Evolutionary conservation across 2,329 filamentous ascomycete genomes (phyloP).

Genomic region (Salinomyces thailandicus): DNA sequence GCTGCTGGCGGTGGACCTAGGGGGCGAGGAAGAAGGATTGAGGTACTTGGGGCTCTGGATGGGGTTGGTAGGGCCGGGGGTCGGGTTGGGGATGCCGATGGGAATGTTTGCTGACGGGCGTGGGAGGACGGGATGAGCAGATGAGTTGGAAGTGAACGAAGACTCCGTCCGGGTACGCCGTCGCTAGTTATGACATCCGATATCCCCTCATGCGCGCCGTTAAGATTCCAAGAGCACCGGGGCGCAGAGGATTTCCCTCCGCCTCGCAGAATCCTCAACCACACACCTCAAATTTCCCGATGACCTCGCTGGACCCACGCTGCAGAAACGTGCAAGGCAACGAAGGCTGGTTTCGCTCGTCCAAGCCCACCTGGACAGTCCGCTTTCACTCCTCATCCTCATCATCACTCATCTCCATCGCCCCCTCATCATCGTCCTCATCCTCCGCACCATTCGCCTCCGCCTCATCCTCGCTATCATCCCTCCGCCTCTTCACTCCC

Average conservation of each 20-base stretch:
- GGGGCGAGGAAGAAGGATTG: no score
- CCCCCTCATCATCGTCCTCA: slow-evolving; percentile 40
- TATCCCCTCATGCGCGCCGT: slow-evolving; percentile 9
- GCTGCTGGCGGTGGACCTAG: slow-evolving; percentile 26
- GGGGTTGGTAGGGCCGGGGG: slow-evolving; percentile 69
- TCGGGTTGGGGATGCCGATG: slow-evolving; percentile 50
- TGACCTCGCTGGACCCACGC: neutral
- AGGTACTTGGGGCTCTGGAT: slow-evolving; percentile 88
- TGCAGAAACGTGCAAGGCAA: neutral
- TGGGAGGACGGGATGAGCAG: no score
- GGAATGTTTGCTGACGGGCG: no score
- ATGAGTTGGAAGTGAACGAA: no score
- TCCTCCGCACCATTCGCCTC: slow-evolving; percentile 33
- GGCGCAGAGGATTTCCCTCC: neutral
- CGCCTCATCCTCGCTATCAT: slow-evolving; percentile 31
- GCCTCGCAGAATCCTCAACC: neutral
- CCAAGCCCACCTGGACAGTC: neutral
- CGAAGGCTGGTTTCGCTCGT: no score
- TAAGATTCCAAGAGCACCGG: neutral
- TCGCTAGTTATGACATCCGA: no score
- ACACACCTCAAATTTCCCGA: neutral
- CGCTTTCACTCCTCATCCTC: slow-evolving; percentile 46
- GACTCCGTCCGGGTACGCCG: no score
- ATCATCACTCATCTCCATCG: slow-evolving; percentile 63
- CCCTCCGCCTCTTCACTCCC: slow-evolving; percentile 47